Conservation (phyloP, 2,329 filamentous ascomycete species). For the Aspergillus tanneri region DNA sequence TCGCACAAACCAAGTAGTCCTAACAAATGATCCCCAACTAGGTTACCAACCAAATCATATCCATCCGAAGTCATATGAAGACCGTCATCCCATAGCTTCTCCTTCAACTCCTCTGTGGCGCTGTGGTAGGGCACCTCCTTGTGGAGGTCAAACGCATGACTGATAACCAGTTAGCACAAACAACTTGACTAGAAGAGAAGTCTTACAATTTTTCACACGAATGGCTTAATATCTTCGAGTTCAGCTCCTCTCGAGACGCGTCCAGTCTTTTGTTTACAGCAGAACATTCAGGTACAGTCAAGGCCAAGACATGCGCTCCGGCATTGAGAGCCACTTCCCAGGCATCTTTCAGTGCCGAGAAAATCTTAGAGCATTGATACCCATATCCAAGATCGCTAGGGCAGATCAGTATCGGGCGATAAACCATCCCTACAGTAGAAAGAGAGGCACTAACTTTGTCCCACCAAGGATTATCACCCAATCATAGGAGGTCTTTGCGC, state of each 20-base stretch:
- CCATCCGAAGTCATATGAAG: conserved; percentile 59
- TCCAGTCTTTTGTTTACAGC: conserved; percentile 30
- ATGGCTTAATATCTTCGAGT: conserved; percentile 54
- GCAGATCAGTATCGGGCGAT: background rate
- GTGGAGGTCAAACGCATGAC: conserved; percentile 59
- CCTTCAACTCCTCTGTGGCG: conserved; percentile 48
- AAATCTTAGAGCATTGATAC: conserved; percentile 44
- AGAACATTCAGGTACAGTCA: conserved; percentile 61
- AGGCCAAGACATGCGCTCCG: conserved; percentile 58
- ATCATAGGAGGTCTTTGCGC: conserved; percentile 44
- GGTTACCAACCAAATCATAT: conserved; percentile 62
- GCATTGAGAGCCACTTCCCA: conserved; percentile 54
- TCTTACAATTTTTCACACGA: conserved; percentile 55
- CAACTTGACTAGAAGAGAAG: background rate
- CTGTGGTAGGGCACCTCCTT: conserved; percentile 55
- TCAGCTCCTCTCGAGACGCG: conserved; percentile 48
- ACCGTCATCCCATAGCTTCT: conserved; percentile 60
- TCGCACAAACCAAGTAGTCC: conserved; percentile 29
- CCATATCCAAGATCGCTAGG: conserved; percentile 51
- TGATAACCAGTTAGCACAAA: conserved; percentile 27
- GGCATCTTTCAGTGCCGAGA: conserved; percentile 48
- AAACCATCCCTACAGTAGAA: background rate
- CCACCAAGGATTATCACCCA: conserved; percentile 65
- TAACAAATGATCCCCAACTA: conserved; percentile 56
- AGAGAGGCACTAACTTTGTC: conserved; percentile 49